Base-by-base conservation (phyloP, 75 land plant species). In the Azolla pinnata region DNA sequence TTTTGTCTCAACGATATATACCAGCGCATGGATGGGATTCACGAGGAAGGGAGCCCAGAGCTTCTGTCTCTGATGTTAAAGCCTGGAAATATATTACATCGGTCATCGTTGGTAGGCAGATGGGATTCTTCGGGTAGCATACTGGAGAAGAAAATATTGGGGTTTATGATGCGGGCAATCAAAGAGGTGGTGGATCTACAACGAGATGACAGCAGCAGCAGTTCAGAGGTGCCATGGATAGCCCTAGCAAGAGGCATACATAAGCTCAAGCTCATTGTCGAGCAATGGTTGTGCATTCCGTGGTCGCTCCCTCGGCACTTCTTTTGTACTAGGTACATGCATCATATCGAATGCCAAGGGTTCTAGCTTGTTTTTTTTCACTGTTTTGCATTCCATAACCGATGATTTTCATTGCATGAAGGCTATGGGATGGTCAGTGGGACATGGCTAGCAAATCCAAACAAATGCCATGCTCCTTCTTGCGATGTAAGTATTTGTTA, bases 291-390 rank as follows among this genome's bases (percentile, higher is more conserved):
- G 31, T 62, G 65, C 29, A 32, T 81, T 0, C 84, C 82, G 18
- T 81, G 67, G 44, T 44, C 34, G 38, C 33, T 54, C 57, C 92
- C 92, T 9, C 67, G 47, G 24, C 72, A 50, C 50, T 87, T 81
- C 62, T 84, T 87, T 27, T 52, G 46, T 62, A 60, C 76, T 21
- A 79, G 92, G 92, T 87, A 76, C 21, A 14, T 46, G 42, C 42
- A 38, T 38, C 42, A 38, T 38, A 8, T 14, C 14, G 42, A 8
- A 38, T 38, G 12, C 42, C 7, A 7, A 8, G 7, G 42, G 7
- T 8, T 38, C 42, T 38, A 8, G 42, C 7, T 38, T 38, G 12
- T 38, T 38, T 38, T 7, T 38, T 7, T 14, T 8, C 42, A 38
- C 14, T 38, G 42, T 38, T 38, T 14, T 38, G 42, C 14, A 7